These are phyloP conservation scores for Pseudopyrenochaeta lycopersici DNA, from an alignment of 2,329 filamentous ascomycete genomes.

Conservation along the genomic window DNA sequence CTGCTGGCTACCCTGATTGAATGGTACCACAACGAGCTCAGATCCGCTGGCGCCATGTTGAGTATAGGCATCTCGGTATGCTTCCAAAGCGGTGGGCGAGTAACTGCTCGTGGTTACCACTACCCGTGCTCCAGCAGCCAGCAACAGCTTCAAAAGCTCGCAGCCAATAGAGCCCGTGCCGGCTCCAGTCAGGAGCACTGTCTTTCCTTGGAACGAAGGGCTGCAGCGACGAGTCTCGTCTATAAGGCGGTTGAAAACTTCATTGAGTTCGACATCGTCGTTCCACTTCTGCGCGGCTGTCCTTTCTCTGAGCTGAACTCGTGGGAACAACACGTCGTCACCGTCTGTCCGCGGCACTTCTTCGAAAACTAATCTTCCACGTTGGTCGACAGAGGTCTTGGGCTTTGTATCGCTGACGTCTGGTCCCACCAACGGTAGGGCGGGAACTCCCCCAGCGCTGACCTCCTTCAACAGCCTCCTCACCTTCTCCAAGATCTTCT, in stretches of 20 bases:
- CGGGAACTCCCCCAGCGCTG: constrained; percentile 99
- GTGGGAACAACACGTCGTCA: too few species aligned
- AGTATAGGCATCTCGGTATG: constrained; percentile 98
- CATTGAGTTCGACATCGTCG: constrained; percentile 98
- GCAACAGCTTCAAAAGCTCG: constrained; percentile 92
- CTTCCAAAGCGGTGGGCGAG: constrained; percentile 96
- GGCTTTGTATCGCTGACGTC: too few species aligned
- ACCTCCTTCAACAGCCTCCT: constrained; percentile 97
- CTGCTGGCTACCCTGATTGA: constrained; percentile 99
- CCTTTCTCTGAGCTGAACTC: too few species aligned
- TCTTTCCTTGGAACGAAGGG: constrained; percentile 92
- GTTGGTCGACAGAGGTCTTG: constrained; percentile 94
- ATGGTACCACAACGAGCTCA: constrained; percentile 96
- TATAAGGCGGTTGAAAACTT: constrained; percentile 88
- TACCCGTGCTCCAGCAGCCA: constrained; percentile 96
- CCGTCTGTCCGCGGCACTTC: too few species aligned
- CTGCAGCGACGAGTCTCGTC: constrained; percentile 88
- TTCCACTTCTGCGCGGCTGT: too few species aligned
- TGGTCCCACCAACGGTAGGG: too few species aligned
- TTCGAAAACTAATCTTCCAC: too few species aligned
- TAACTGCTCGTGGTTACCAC: constrained; percentile 96
- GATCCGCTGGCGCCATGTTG: constrained; percentile 93
- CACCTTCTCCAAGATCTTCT: constrained; percentile 87
- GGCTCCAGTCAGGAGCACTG: constrained; percentile 97
- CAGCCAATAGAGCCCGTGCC: constrained; percentile 97